Percentiles rank a stretch among this genome's conserved stretches.
These are phyloP conservation scores for Geum urbanum DNA, from an alignment of 306 rosid genomes.

Conservation along the genomic window DNA sequence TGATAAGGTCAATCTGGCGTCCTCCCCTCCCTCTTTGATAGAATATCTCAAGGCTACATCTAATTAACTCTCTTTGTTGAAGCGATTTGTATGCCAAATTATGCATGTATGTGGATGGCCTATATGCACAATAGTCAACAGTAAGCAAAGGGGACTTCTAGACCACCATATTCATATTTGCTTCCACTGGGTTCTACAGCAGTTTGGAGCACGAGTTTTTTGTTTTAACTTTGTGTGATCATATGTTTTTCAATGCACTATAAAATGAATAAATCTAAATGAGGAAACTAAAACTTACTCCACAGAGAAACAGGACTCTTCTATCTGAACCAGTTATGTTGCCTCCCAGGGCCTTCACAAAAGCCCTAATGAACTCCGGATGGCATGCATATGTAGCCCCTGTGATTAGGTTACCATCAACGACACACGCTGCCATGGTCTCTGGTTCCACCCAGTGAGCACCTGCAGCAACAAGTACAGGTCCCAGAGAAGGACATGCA, in stretches of 20 bases:
- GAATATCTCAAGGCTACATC: neutral
- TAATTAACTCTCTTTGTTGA: neutral
- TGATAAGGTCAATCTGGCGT: neutral
- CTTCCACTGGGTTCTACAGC: neutral
- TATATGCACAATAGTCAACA: neutral
- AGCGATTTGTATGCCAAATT: neutral
- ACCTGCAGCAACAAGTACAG: constrained; percentile 64
- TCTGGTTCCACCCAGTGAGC: constrained; percentile 89
- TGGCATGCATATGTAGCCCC: constrained; percentile 52
- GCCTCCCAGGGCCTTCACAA: constrained; percentile 81
- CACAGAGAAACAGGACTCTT: constrained; percentile 76
- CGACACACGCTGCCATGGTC: constrained; percentile 41
- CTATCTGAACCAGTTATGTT: constrained; percentile 52
- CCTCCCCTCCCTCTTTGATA: neutral
- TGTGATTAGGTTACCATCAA: constrained; percentile 70
- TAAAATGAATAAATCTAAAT: constrained; percentile 28
- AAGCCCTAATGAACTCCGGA: constrained; percentile 48
- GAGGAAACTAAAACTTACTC: constrained; percentile 47
- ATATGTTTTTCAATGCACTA: constrained; percentile 2
- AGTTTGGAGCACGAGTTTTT: neutral
- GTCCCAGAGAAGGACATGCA: constrained; percentile 45
- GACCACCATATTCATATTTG: neutral
- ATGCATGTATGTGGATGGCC: neutral
- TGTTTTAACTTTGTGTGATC: neutral
- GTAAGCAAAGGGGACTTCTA: neutral